A percentile compares a stretch with the other conserved stretches of the same genome.
These are phyloP conservation scores for Penicillium decumbens DNA, from an alignment of 2,329 filamentous ascomycete species.

Conservation along the genomic window DNA sequence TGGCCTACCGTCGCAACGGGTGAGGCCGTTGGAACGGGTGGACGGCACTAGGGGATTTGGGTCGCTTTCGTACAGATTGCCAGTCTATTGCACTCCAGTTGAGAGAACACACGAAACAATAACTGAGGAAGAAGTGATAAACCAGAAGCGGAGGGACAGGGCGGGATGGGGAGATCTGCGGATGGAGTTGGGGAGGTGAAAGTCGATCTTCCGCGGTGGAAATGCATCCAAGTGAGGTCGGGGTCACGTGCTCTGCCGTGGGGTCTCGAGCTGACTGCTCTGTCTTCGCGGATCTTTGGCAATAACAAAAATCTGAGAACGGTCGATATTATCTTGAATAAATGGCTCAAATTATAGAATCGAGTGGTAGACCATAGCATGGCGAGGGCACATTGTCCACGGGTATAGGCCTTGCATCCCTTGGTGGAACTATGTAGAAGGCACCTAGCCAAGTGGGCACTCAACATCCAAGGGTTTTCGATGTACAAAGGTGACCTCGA, in stretches of 20 bases:
- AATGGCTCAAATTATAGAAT: neutral
- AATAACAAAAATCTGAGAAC: neutral
- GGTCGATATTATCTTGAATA: neutral
- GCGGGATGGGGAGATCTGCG: constrained; percentile 13
- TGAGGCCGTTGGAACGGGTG: constrained; percentile 18
- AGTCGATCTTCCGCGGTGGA: constrained; percentile 34
- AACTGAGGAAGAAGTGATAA: constrained; percentile 2
- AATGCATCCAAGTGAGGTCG: constrained; percentile 27
- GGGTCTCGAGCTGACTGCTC: neutral
- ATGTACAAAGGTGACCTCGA: no score
- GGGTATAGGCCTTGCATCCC: neutral
- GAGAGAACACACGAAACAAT: neutral
- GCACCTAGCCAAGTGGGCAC: neutral
- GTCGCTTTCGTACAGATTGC: neutral
- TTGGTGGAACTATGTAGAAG: neutral
- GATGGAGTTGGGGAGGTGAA: constrained; percentile 36
- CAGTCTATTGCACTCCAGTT: constrained; percentile 2
- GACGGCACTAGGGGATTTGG: constrained; percentile 3
- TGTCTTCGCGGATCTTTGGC: neutral
- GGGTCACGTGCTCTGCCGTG: neutral
- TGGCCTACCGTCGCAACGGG: constrained; percentile 21
- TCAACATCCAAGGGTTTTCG: neutral
- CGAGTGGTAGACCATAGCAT: neutral
- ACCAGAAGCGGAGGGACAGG: constrained; percentile 2
- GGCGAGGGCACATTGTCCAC: neutral